Evolutionary conservation across 805 yeast species (phyloP), one percentile per base, ranked within the genome.

Genomic region (Zygotorulaspora florentina): DNA sequence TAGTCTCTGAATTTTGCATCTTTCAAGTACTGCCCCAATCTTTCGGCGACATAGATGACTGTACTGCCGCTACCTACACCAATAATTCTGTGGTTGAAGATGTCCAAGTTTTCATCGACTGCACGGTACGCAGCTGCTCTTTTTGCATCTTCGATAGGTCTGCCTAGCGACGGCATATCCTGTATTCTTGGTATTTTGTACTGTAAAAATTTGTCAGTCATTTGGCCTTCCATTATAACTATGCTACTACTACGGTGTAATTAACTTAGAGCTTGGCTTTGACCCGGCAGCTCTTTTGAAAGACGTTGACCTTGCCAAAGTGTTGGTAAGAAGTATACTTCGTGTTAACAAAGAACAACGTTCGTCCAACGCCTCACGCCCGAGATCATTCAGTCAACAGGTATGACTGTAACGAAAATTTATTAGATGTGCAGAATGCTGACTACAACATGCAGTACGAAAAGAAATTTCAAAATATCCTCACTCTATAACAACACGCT

Each of bases 21-120:
- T 52, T 69, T 51, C 37, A 62, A 43, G 42, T 65, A 64, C 45
- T 66, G 68, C 8, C 95, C 96, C 46, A 93, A 76, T 59, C 97
- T 76, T 66, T 93, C 98, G 18, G 96, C 99, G 48, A 86, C 96
- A 64, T 87, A 93, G n/a, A 93, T 86, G 3, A 93, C 99, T 0
- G 99, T 93, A 17, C 96, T 85, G 1, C 99, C 99, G 18, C 96
- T 87, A 10, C 99, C 99, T 51, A 93, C 81, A 34, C 99, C 99
- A 13, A 93, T 76, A 12, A 87, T 84, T 57, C 76, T 80, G 53
- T 89, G 87, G 31, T 70, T 55, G 17, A 75, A 65, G 28, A 87
- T 84, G 62, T 64, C 57, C 12, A 63, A 35, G 45, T 64, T 65
- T 45, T 87, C 90, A 65, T 91, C 96, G 28, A 93, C 96, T 1